Base-by-base conservation (phyloP, 371 early-diverging fungal species). In the Zychaea mexicana region DNA sequence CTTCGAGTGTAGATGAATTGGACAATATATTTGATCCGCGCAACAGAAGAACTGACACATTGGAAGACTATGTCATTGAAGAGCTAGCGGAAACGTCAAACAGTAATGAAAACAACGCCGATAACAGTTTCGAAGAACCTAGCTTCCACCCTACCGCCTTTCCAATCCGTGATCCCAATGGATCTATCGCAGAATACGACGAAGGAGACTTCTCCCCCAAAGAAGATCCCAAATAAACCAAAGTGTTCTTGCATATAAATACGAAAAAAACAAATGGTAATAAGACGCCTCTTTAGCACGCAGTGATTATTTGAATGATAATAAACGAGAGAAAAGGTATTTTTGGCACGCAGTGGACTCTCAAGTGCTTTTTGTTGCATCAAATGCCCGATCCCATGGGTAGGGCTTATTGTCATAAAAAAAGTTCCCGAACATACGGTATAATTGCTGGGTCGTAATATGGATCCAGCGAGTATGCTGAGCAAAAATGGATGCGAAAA, bases 161-260 rank as follows among this genome's bases (percentile, higher is more conserved):
- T 0, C 36, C 56, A 5, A 24, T 3, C 39, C 13, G 26, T 58
- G 38, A 39, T 45, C n/a, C 45, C 13, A 28, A 38, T 4, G 59
- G 45, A 45, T 58, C 59, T 45, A 26, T 58, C 15, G 5, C 45
- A 2, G 19, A 36, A n/a, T 6, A 22, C 9, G 59, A 58, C 45
- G 59, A 58, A 42, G 59, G 59, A 38, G 59, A 58, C 30, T 19
- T 58, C 10, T 49, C 49, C 12, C 49, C 49, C 10, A 24, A 49
- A 13, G 49, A 49, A 22, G 22, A 49, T 49, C 22, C 49, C 12
- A 19, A 45, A n/a, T n/a, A n/a, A n/a, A n/a, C n/a, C n/a, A n/a
- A n/a, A n/a, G n/a, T n/a, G n/a, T n/a, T n/a, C n/a, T n/a, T n/a
- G n/a, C n/a, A n/a, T n/a, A n/a, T n/a, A n/a, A n/a, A n/a, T n/a